Percentiles rank a stretch among this genome's conserved stretches.
phyloP scores from a whole-genome alignment of 2,329 filamentous ascomycete genomes.

The Hymenoscyphus occultus region DNA sequence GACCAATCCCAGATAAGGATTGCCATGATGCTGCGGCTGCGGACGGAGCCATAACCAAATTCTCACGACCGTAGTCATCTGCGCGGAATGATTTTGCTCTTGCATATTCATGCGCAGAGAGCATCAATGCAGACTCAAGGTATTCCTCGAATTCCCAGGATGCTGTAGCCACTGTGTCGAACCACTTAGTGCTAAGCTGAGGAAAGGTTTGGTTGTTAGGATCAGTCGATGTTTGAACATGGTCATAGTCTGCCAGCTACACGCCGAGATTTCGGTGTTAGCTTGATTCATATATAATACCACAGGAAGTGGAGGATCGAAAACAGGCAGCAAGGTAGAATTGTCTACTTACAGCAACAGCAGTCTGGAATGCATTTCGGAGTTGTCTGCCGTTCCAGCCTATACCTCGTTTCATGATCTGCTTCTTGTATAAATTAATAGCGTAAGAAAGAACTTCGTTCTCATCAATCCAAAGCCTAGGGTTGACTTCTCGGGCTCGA shows the following conservation, averaged over 20 bases:
- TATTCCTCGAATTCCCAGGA: not conserved
- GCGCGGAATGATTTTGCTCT: not conserved
- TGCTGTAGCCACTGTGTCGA: not conserved
- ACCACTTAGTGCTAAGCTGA: not conserved
- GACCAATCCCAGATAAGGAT: no score
- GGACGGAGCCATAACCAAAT: no score
- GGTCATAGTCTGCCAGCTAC: not conserved
- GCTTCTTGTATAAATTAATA: not conserved
- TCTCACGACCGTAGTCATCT: conserved; percentile 1
- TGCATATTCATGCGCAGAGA: not conserved
- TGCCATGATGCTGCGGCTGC: no score
- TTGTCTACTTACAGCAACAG: conserved; percentile 5
- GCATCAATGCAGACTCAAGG: not conserved
- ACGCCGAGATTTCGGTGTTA: no score
- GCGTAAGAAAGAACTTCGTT: not conserved
- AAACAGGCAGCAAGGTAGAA: no score
- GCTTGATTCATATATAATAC: no score
- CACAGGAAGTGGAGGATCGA: no score
- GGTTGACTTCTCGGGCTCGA: not conserved
- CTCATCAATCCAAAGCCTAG: not conserved
- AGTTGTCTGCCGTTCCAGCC: conserved; percentile 32
- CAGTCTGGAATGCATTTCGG: conserved; percentile 28
- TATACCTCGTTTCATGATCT: not conserved
- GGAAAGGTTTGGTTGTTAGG: not conserved
- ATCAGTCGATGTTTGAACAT: not conserved